Percentiles rank a stretch among this genome's conserved stretches.
Conservation (phyloP, 2,329 filamentous ascomycete species). For the Diaporthe velutina region DNA sequence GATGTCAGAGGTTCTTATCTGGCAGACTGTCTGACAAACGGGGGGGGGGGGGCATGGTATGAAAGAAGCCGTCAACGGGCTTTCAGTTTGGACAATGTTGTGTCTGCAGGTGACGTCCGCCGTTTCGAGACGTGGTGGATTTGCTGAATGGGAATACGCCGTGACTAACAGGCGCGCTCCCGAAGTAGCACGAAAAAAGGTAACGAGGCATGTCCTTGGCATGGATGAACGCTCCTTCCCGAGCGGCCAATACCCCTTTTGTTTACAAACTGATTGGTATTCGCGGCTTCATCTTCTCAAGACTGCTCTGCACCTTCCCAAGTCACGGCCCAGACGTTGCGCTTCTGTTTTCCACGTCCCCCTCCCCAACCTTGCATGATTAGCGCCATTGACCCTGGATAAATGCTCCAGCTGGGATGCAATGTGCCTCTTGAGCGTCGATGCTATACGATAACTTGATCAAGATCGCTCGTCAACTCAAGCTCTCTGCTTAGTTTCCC, state of each 20-base stretch:
- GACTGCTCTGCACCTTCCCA: neutral
- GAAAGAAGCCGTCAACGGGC: neutral
- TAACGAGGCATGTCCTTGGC: neutral
- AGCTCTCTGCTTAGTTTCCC: neutral
- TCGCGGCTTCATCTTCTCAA: neutral
- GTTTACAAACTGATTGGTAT: neutral
- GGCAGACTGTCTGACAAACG: too few relatives aligned
- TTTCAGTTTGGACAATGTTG: neutral
- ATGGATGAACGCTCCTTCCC: neutral
- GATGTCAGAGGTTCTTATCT: neutral
- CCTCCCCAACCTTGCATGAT: neutral
- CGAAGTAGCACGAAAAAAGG: neutral
- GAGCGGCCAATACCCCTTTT: neutral
- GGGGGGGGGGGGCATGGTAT: too few relatives aligned
- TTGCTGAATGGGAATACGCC: neutral
- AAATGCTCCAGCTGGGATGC: too few relatives aligned
- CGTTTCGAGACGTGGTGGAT: neutral
- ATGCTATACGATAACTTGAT: neutral
- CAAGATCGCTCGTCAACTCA: too few relatives aligned
- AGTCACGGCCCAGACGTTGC: neutral
- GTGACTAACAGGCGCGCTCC: neutral
- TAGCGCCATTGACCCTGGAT: neutral
- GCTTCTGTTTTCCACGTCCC: neutral
- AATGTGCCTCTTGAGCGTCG: neutral
- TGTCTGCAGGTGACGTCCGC: neutral